phyloP scores from a whole-genome alignment of 1,139 yeast genomes.

The Debaryomyces subglobosus region DNA sequence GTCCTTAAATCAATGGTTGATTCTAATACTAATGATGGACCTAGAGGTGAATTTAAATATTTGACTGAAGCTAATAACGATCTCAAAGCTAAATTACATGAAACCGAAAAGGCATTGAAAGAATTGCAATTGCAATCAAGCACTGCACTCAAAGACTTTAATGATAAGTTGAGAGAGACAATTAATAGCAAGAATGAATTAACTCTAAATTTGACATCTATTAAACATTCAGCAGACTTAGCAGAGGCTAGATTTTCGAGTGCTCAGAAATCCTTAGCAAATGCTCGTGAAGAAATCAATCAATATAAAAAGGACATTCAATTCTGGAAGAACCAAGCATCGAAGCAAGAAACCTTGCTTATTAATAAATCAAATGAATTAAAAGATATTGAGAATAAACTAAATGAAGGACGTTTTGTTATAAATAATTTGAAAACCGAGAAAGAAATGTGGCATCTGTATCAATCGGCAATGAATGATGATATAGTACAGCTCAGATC shows the following conservation, averaged over 20 bases:
- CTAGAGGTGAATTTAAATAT: slow-evolving; percentile 23
- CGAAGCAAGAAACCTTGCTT: slow-evolving; percentile 57
- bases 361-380: slow-evolving; percentile 60
- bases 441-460: slow-evolving; percentile 49
- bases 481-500: slow-evolving; percentile 57
- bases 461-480: slow-evolving; percentile 54
- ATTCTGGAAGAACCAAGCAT: slow-evolving; percentile 55
- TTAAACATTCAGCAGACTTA: slow-evolving; percentile 37
- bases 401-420: slow-evolving; percentile 49
- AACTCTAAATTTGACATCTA: slow-evolving; percentile 30
- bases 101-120: slow-evolving; percentile 31
- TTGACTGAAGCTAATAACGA: slow-evolving; percentile 33
- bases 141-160: slow-evolving; percentile 27
- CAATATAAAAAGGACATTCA: slow-evolving; percentile 49
- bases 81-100: slow-evolving; percentile 30
- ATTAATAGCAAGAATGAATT: slow-evolving; percentile 35
- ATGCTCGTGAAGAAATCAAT: slow-evolving; percentile 48
- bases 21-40: slow-evolving; percentile 12
- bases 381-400: slow-evolving; percentile 55
- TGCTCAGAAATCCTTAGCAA: slow-evolving; percentile 39
- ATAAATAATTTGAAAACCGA: slow-evolving; percentile 59
- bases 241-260: slow-evolving; percentile 37
- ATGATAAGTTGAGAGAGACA: slow-evolving; percentile 29
- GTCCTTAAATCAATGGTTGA: slow-evolving; percentile 52
- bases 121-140: slow-evolving; percentile 34